phyloP scores from a whole-genome alignment of 2,329 filamentous ascomycete genomes.

The Microcera coccophila region DNA sequence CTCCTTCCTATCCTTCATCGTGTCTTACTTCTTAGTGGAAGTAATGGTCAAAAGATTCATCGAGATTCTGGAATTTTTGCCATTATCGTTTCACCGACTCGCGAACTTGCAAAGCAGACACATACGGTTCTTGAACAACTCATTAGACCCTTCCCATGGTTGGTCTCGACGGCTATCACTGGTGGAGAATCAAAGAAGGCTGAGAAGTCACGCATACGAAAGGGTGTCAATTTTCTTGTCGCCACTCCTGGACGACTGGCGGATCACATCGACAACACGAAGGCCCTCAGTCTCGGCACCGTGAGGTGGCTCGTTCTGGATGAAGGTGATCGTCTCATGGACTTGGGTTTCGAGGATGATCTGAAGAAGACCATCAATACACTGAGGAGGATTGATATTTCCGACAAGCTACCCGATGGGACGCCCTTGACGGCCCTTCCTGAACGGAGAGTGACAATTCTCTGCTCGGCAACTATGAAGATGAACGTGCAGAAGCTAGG shows the following conservation, averaged over 20 bases:
- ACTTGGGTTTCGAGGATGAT: conserved; percentile 93
- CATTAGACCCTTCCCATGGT: conserved; percentile 85
- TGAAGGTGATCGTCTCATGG: conserved; percentile 97
- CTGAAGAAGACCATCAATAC: conserved; percentile 81
- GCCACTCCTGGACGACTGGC: conserved; percentile 88
- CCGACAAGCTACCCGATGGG: conserved; percentile 56
- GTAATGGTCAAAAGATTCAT: conserved; percentile 57
- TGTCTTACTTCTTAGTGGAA: conserved; percentile 70
- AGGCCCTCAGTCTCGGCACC: conserved; percentile 80
- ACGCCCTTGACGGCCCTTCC: conserved; percentile 62
- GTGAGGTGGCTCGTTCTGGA: conserved; percentile 93
- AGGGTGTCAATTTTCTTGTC: conserved; percentile 92
- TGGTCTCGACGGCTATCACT: conserved; percentile 82
- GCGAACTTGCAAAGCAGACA: conserved; percentile 93
- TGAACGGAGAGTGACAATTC: conserved; percentile 73
- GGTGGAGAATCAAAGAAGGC: conserved; percentile 68
- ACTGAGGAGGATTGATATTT: conserved; percentile 62
- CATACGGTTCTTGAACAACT: conserved; percentile 79
- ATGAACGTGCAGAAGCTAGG: conserved; percentile 93
- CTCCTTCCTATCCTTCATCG: conserved; percentile 87
- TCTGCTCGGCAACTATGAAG: conserved; percentile 97
- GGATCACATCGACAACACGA: conserved; percentile 89
- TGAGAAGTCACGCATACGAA: conserved; percentile 89
- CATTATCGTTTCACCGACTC: conserved; percentile 87
- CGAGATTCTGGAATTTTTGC: conserved; percentile 88